These are phyloP conservation scores for Agaricus blazei DNA, from an alignment of 768 basidiomycete species.

Conservation along the genomic window DNA sequence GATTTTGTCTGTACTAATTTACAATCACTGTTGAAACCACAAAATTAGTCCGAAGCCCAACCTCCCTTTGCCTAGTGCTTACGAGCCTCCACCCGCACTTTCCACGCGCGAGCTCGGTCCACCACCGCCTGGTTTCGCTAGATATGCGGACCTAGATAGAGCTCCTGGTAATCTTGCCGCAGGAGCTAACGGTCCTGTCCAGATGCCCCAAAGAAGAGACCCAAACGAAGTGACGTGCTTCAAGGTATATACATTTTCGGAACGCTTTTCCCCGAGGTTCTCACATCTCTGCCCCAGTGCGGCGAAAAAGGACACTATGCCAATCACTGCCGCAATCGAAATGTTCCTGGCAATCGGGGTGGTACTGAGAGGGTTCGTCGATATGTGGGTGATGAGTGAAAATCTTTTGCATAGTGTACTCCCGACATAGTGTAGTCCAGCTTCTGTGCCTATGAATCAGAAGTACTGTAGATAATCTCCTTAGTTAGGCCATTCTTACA, in stretches of 20 bases:
- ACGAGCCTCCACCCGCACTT: conserved; percentile 72
- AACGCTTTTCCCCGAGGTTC: conserved; percentile 2
- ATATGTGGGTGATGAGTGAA: conserved; percentile 16
- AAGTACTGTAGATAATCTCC: background rate
- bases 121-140: conserved; percentile 87
- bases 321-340: conserved; percentile 87
- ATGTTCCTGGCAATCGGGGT: conserved; percentile 87
- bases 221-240: conserved; percentile 83
- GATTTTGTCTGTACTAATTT: background rate
- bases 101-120: conserved; percentile 80
- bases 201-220: conserved; percentile 55
- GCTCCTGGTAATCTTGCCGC: conserved; percentile 33
- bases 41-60: conserved; percentile 67
- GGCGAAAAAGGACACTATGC: conserved; percentile 94
- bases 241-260: conserved; percentile 47
- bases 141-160: conserved; percentile 75
- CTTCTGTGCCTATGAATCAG: background rate
- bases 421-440: too few species aligned
- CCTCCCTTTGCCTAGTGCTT: conserved; percentile 64
- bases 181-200: conserved; percentile 17
- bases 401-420: too few species aligned
- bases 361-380: conserved; percentile 58
- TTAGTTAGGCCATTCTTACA: background rate
- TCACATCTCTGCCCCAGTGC: conserved; percentile 43
- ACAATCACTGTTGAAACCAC: too few species aligned